Base-by-base conservation (phyloP, 2,329 filamentous ascomycete species). In the Arthrobotrys megalospora region DNA sequence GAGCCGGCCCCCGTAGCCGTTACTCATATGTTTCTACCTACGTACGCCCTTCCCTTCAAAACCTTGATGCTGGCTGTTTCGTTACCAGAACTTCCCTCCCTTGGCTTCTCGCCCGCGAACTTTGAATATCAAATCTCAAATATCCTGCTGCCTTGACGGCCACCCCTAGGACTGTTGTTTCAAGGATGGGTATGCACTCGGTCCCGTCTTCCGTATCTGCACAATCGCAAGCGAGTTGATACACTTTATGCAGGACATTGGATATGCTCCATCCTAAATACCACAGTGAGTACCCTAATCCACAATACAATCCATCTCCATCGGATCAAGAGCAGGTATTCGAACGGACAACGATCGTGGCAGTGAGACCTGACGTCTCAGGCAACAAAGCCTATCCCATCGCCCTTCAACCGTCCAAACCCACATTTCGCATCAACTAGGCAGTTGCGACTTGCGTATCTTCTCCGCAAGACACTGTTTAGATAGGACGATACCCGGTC, bases 401-500 rank as follows among this genome's bases (percentile, higher is more conserved):
- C 28, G 50, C 8, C n/a, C n/a, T 16, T 16, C 24, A 14, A 16
- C 11, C 6, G 16, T 14, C 14, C 14, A 53, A 16, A 53, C n/a
- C 41, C 41, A 16, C 41, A 45, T 16, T 16, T 12, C n/a, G 41
- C 11, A 45, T 45, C 41, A 69, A 47, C 50, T 65, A 73, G 60
- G 50, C 50, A 66, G 60, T 66, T 66, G 50, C 47, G 19, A 45
- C 60, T 66, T 50, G 69, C 50, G 64, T 66, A 73, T 41, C 58
- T 64, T 38, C 55, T 41, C 47, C 58, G 69, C 50, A 60, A 60
- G 36, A 45, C 41, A 50, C 38, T n/a, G 6, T 36, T 48, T 48
- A 63, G 69, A 73, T 65, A 50, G 62, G 28, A 60, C 19, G 38
- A 66, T 66, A 65, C 52, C 68, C 68, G 68, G 32, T 16, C n/a